A percentile compares a stretch with the other conserved stretches of the same genome.
These are phyloP conservation scores for Chlorella variabilis DNA, from an alignment of 163 green algal species.

Conservation along the genomic window DNA sequence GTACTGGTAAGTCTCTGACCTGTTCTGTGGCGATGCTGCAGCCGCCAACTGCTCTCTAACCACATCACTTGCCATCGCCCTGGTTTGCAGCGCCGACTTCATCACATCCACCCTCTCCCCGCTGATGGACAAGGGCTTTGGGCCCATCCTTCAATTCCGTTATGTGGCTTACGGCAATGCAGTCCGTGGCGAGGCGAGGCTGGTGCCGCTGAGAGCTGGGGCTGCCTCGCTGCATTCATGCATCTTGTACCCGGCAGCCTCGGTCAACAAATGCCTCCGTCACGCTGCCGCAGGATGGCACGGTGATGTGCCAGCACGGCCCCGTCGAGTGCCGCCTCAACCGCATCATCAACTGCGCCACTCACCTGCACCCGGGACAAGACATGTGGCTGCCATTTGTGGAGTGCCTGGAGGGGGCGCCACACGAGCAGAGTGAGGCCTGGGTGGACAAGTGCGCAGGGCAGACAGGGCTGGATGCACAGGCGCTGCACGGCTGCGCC, in stretches of 20 bases:
- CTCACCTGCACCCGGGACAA: background rate
- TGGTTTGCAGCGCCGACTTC: background rate
- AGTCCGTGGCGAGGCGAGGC: background rate
- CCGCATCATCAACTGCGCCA: conserved; percentile 32
- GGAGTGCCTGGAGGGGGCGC: conserved; percentile 15
- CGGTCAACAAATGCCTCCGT: background rate
- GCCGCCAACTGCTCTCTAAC: background rate
- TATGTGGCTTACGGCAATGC: conserved; percentile 41
- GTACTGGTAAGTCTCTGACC: background rate
- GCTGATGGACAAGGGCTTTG: background rate
- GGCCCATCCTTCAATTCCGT: background rate
- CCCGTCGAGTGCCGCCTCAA: conserved; percentile 44
- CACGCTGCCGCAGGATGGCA: background rate
- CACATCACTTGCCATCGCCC: background rate
- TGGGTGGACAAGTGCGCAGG: conserved; percentile 30
- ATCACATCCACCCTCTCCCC: background rate
- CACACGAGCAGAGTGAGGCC: background rate
- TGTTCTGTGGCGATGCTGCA: no score
- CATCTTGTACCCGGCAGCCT: no score
- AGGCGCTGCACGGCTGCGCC: conserved; percentile 8
- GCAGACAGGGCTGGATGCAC: background rate
- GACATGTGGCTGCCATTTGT: conserved; percentile 14
- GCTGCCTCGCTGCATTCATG: background rate
- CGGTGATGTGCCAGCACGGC: conserved; percentile 46
- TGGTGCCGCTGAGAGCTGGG: no score